These are phyloP conservation scores for Pichia sp. DNA, from an alignment of 1,139 yeast species.

Conservation along the genomic window DNA sequence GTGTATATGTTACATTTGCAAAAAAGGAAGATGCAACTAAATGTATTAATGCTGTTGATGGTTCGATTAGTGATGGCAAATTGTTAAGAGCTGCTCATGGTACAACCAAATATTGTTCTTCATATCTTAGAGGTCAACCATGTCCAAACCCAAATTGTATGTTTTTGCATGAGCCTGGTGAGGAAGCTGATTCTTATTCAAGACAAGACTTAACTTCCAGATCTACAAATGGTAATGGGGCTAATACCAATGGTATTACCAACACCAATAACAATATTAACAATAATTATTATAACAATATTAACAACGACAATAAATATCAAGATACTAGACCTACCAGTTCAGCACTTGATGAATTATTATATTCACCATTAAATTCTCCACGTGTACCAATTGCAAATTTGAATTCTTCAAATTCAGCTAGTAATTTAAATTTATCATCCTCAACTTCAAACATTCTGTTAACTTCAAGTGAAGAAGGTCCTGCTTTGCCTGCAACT, in stretches of 20 bases:
- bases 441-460: background rate
- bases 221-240: slow-evolving; percentile 45
- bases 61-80: slow-evolving; percentile 88
- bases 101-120: slow-evolving; percentile 95
- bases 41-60: slow-evolving; percentile 92
- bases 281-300: slow-evolving; percentile 27
- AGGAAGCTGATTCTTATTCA: slow-evolving; percentile 95
- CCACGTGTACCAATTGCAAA: slow-evolving; percentile 16
- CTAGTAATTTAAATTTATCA: background rate
- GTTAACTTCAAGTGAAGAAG: slow-evolving; percentile 12
- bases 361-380: slow-evolving; percentile 9
- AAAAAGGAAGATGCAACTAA: slow-evolving; percentile 89
- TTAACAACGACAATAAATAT: slow-evolving; percentile 36
- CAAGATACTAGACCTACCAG: slow-evolving; percentile 30
- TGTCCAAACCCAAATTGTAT: slow-evolving; percentile 99
- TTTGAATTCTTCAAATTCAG: slow-evolving; percentile 5
- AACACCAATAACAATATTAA: background rate
- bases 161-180: slow-evolving; percentile 99
- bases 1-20: slow-evolving; percentile 92
- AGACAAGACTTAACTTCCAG: slow-evolving; percentile 87
- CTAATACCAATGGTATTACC: background rate
- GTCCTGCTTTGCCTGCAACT: slow-evolving; percentile 47
- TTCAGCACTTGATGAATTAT: slow-evolving; percentile 8
- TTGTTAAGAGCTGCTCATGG: slow-evolving; percentile 92
- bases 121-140: slow-evolving; percentile 88